Base-by-base conservation (phyloP, 2,329 filamentous ascomycete genomes). In the Pseudocercospora eumusae region DNA sequence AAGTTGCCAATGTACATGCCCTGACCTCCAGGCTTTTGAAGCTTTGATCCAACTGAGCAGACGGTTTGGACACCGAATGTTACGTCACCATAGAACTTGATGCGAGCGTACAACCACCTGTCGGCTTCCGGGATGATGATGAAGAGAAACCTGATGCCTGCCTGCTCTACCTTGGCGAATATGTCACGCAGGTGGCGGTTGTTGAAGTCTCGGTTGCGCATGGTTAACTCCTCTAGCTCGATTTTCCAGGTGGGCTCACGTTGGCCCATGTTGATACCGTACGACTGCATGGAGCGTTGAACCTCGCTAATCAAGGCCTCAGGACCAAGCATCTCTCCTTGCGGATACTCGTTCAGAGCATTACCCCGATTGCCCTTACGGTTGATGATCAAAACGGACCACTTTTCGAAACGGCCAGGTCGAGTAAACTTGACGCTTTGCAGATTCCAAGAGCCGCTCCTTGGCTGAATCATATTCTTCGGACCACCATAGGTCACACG, bases 51-150 rank as follows among this genome's bases (percentile, higher is more conserved):
- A 0, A 84, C 79, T 5, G 89, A 81, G 66, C 88, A 91, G 62
- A 90, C 84, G 0, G 89, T 90, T 62, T 86, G 85, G 11, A 92
- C 81, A 4, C 91, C 91, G 45, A 80, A 80, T 0, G 80, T 74
- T n/a, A 86, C 79, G 70, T 96, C 91, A 11, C 85, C 89, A 0
- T 86, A 75, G 31, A 76, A 81, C 76, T 95, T 95, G 73, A 96
- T 81, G 5, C 74, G 77, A 64, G 84, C 83, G 75, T 93, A 92
- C 0, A 86, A 66, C 53, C 76, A 76, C 21, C 82, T 76, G 61
- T 86, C 80, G 21, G 79, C 78, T 13, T 76, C 72, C 10, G 81
- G 77, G 0, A 90, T 75, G n/a, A 92, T 78, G 11, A 90, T 78
- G 10, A 91, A 77, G 0, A 92, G 74, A 47, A 90, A 76, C 8